Evolutionary conservation across 352 stramenopile species (phyloP).

Genomic region (Pythium vanterpoolii): DNA sequence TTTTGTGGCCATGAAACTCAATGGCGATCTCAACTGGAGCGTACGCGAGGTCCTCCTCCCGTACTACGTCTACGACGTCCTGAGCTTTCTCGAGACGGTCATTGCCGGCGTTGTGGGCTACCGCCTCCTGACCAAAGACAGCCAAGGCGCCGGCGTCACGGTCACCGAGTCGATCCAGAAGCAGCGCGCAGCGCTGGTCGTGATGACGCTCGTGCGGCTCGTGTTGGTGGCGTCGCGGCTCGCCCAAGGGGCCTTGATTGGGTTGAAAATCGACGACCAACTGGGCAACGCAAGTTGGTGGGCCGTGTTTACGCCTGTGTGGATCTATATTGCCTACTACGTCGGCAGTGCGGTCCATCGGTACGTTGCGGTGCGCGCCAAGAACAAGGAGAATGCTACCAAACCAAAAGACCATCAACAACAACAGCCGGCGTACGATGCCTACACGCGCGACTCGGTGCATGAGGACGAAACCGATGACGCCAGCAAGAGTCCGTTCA

Average conservation of each 20-base stretch:
- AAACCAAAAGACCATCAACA: slow-evolving; percentile 26
- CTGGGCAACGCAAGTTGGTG: slow-evolving; percentile 66
- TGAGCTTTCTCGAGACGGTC: slow-evolving; percentile 70
- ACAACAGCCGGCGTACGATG: slow-evolving; percentile 54
- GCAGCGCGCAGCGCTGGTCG: slow-evolving; percentile 41
- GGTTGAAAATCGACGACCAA: slow-evolving; percentile 61
- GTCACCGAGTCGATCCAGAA: slow-evolving; percentile 71
- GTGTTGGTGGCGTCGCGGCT: slow-evolving; percentile 53
- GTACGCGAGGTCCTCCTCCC: slow-evolving; percentile 64
- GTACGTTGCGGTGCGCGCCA: slow-evolving; percentile 47
- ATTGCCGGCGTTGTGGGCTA: slow-evolving; percentile 58
- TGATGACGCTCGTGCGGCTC: slow-evolving; percentile 34
- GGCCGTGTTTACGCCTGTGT: slow-evolving; percentile 77
- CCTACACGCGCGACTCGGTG: slow-evolving; percentile 74
- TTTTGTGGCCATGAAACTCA: slow-evolving; percentile 81
- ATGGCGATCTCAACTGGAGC: slow-evolving; percentile 61
- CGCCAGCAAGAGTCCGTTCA: slow-evolving; percentile 51
- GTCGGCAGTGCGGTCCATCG: slow-evolving; percentile 46
- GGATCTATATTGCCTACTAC: slow-evolving; percentile 70
- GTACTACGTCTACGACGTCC: slow-evolving; percentile 76
- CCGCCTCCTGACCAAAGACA: slow-evolving; percentile 68
- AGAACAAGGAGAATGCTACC: slow-evolving; percentile 33
- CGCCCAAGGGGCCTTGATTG: slow-evolving; percentile 58
- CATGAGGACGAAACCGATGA: slow-evolving; percentile 50
- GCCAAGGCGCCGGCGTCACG: slow-evolving; percentile 63